Conservation (phyloP, 1,139 yeast genomes). For the Pneumocystis wakefieldiae region DNA sequence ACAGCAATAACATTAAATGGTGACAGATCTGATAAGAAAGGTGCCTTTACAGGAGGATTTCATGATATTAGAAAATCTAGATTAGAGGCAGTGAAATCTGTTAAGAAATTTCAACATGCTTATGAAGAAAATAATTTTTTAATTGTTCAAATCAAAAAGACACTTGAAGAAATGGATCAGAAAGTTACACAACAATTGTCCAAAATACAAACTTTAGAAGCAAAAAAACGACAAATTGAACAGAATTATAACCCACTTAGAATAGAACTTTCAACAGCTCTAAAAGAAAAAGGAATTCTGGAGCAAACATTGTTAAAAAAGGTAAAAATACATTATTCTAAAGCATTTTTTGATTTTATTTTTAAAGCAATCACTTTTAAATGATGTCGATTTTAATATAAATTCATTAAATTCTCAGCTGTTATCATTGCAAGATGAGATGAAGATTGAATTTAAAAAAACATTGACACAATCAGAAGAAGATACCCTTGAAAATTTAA, state of each 20-base stretch:
- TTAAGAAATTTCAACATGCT: conserved; percentile 39
- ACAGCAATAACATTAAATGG: conserved; percentile 85
- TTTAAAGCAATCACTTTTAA: conserved; percentile 15
- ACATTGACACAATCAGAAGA: conserved; percentile 37
- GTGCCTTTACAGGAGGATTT: conserved; percentile 82
- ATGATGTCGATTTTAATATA: conserved; percentile 22
- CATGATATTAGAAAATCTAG: conserved; percentile 55
- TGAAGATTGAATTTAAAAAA: conserved; percentile 39
- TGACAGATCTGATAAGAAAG: conserved; percentile 69
- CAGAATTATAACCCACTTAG: conserved; percentile 34
- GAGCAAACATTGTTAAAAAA: conserved; percentile 9
- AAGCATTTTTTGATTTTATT: background rate
- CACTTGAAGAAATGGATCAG: conserved; percentile 30
- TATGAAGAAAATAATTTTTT: conserved; percentile 29
- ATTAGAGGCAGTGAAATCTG: conserved; percentile 49
- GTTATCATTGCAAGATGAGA: conserved; percentile 36
- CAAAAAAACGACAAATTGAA: conserved; percentile 29
- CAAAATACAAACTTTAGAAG: conserved; percentile 33
- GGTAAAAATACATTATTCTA: background rate
- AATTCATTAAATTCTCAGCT: conserved; percentile 16
- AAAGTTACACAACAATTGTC: conserved; percentile 34
- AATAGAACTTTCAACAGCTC: conserved; percentile 30
- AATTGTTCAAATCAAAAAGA: conserved; percentile 26
- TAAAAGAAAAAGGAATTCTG: conserved; percentile 28
- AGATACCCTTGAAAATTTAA: conserved; percentile 29